These are phyloP conservation scores for Inonotus obliquus DNA, from an alignment of 1,284 basidiomycete genomes.

Conservation along the genomic window DNA sequence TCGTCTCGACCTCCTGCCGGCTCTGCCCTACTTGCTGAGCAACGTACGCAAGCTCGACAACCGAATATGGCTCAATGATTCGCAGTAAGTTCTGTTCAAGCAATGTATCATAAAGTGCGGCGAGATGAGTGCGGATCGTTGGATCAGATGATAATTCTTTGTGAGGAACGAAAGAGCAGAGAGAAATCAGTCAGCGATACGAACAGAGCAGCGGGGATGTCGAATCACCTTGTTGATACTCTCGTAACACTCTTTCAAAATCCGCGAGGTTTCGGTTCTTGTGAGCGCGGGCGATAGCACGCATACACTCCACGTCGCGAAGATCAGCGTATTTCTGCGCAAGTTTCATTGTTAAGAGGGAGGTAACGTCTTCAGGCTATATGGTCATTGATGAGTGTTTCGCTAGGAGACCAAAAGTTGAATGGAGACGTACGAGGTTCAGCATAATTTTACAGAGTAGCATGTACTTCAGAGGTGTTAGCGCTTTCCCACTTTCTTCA, in stretches of 20 bases:
- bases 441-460: slow-evolving; percentile 98
- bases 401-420: background rate
- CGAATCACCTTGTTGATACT: slow-evolving; percentile 77
- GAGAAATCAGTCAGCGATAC: background rate
- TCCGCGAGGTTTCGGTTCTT: slow-evolving; percentile 85
- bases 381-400: background rate
- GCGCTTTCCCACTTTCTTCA: slow-evolving; percentile 36
- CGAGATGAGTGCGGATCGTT: slow-evolving; percentile 91
- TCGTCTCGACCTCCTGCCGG: slow-evolving; percentile 88
- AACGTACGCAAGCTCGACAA: slow-evolving; percentile 88
- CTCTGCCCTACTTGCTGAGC: slow-evolving; percentile 89
- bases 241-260: slow-evolving; percentile 84
- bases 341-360: slow-evolving; percentile 83
- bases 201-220: background rate
- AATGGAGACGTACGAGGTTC: slow-evolving; percentile 61
- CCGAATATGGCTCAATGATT: slow-evolving; percentile 93
- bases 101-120: slow-evolving; percentile 90
- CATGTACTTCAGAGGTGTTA: slow-evolving; percentile 97
- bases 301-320: slow-evolving; percentile 91
- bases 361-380: slow-evolving; percentile 89
- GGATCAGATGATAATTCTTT: slow-evolving; percentile 89
- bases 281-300: slow-evolving; percentile 90
- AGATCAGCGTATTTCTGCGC: slow-evolving; percentile 81
- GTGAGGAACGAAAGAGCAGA: background rate
- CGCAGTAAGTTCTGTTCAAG: slow-evolving; percentile 93